Evolutionary conservation across 2,329 filamentous ascomycete species (phyloP).

Genomic region (Aspergillus carbonarius): DNA sequence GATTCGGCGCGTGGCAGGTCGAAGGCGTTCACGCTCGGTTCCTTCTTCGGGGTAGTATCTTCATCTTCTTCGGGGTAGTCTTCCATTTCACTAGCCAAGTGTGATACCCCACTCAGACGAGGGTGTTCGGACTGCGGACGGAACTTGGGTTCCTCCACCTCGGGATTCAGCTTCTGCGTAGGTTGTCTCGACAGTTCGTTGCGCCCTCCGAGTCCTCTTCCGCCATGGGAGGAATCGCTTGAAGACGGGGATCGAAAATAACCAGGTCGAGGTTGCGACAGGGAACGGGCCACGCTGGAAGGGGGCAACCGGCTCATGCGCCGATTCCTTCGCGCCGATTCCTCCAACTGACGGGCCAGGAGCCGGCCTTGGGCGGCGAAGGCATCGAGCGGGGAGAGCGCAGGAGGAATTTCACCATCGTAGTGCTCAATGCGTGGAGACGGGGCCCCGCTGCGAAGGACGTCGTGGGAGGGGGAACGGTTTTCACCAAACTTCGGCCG

Average conservation of each 20-base stretch:
- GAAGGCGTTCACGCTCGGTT: conserved; percentile 23
- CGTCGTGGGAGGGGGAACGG: conserved; percentile 58
- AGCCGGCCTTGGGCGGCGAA: conserved; percentile 89
- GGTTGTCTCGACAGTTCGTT: conserved; percentile 34
- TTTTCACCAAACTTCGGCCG: conserved; percentile 61
- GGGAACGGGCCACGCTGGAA: conserved; percentile 75
- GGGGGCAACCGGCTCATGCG: conserved; percentile 84
- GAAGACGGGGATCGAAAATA: conserved; percentile 76
- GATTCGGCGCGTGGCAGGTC: conserved; percentile 33
- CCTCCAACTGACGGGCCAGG: conserved; percentile 82
- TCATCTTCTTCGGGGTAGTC: conserved; percentile 28
- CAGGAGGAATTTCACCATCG: conserved; percentile 75
- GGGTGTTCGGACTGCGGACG: conserved; percentile 74
- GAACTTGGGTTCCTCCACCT: conserved; percentile 46
- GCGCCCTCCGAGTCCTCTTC: conserved; percentile 11
- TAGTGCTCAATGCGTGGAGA: conserved; percentile 72
- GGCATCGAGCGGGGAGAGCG: conserved; percentile 90
- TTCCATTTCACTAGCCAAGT: conserved; percentile 27
- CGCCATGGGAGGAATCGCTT: conserved; percentile 44
- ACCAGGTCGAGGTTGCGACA: conserved; percentile 73
- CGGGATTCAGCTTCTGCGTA: conserved; percentile 39
- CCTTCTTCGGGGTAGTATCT: conserved; percentile 32
- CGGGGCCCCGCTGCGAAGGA: conserved; percentile 56
- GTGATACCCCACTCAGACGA: conserved; percentile 63
- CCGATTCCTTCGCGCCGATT: conserved; percentile 69